Evolutionary conservation across 768 basidiomycete genomes (phyloP).

Genomic region (Boletus huronensis): DNA sequence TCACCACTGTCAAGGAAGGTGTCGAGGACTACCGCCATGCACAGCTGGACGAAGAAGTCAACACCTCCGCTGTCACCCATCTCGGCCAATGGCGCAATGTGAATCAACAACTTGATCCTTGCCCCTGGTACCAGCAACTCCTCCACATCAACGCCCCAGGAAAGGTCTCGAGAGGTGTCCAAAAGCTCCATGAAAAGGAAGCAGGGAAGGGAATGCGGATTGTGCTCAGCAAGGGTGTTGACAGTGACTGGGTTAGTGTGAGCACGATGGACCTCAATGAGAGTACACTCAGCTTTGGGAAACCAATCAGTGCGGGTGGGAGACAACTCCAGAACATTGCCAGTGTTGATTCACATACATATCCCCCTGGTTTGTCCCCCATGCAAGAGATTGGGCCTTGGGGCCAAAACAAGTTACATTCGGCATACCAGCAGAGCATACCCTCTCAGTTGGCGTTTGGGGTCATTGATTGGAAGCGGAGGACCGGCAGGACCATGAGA

Average conservation of each 20-base stretch:
- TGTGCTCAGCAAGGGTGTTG: constrained; percentile 48
- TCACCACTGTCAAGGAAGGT: constrained; percentile 94
- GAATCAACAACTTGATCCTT: constrained; percentile 77
- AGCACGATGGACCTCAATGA: constrained; percentile 43
- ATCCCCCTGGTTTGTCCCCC: constrained; percentile 47
- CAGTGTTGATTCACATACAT: constrained; percentile 62
- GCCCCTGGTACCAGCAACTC: constrained; percentile 72
- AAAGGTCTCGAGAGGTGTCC: constrained; percentile 78
- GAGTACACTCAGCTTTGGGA: constrained; percentile 41
- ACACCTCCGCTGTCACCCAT: constrained; percentile 89
- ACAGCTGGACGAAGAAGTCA: constrained; percentile 85
- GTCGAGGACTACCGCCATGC: constrained; percentile 95
- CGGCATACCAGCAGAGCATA: constrained; percentile 52
- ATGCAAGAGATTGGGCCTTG: constrained; percentile 34
- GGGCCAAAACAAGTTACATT: constrained; percentile 39
- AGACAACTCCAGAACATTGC: constrained; percentile 63
- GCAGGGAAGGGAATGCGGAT: constrained; percentile 63
- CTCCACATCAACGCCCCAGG: constrained; percentile 69
- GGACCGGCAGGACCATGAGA: constrained; percentile 62
- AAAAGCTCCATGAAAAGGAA: constrained; percentile 80
- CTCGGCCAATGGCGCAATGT: constrained; percentile 88
- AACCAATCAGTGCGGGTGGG: constrained; percentile 41
- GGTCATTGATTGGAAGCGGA: constrained; percentile 76
- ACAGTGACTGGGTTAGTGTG: constrained; percentile 37
- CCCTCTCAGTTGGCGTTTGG: constrained; percentile 57